Conservation (phyloP, 1,284 basidiomycete genomes). For the Austroboletus novae-zelandiae region DNA sequence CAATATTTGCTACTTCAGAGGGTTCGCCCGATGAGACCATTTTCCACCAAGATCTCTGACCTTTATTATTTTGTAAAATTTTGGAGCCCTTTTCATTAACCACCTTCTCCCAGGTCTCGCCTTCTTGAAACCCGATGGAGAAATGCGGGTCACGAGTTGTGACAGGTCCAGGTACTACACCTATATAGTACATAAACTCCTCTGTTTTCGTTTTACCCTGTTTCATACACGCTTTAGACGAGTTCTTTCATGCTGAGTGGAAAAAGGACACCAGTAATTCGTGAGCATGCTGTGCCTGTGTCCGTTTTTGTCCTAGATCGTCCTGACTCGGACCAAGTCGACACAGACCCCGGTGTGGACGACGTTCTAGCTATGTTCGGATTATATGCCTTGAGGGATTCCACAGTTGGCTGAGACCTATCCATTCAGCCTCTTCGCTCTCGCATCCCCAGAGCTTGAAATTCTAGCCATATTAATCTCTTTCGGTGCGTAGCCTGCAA, state of each 20-base stretch:
- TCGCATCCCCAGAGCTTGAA: conserved; percentile 75
- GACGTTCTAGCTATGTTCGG: conserved; percentile 74
- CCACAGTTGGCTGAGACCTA: conserved; percentile 13
- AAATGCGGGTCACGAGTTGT: background rate
- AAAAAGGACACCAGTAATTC: conserved; percentile 51
- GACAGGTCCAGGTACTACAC: background rate
- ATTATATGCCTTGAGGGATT: conserved; percentile 2
- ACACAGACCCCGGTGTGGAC: conserved; percentile 90
- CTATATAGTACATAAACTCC: no score
- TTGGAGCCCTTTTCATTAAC: conserved; percentile 1
- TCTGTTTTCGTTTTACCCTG: background rate
- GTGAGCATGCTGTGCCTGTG: conserved; percentile 35
- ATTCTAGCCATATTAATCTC: conserved; percentile 76
- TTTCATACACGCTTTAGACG: background rate
- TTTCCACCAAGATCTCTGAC: conserved; percentile 86
- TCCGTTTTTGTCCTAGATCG: background rate
- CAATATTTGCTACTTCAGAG: conserved; percentile 87
- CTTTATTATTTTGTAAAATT: background rate
- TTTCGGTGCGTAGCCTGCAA: conserved; percentile 55
- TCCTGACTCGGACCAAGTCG: conserved; percentile 46
- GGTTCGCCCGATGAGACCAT: conserved; percentile 67
- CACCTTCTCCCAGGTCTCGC: background rate
- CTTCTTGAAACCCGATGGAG: background rate
- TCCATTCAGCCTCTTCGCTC: conserved; percentile 54
- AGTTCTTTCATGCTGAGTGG: conserved; percentile 9